Conservation (phyloP, 169 alveolate genomes). For the Eimeria sp. region DNA sequence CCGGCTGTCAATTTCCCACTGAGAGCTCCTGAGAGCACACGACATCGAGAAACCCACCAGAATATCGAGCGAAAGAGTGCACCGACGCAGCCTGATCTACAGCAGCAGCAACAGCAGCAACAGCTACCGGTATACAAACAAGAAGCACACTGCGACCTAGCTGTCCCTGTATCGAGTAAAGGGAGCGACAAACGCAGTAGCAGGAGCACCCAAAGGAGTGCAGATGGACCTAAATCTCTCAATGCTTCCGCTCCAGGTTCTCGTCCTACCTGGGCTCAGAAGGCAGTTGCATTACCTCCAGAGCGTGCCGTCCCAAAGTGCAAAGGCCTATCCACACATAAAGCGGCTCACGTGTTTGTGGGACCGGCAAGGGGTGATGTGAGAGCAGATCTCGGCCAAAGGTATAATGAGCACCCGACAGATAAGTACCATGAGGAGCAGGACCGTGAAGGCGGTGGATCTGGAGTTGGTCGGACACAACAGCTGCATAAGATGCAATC, state of each 20-base stretch:
- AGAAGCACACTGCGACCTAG: not conserved
- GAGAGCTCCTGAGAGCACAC: not conserved
- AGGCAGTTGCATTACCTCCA: not conserved
- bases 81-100: not conserved
- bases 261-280: slow-evolving; percentile 17
- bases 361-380: not conserved
- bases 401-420: not conserved
- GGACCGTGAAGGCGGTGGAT: not conserved
- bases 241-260: not conserved
- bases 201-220: slow-evolving; percentile 4
- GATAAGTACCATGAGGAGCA: not conserved
- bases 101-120: slow-evolving; percentile 3
- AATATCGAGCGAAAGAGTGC: not conserved
- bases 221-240: not conserved
- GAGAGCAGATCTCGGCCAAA: not conserved
- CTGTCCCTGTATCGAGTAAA: not conserved
- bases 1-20: not conserved
- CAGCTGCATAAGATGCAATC: not conserved
- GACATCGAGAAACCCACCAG: slow-evolving; percentile 3
- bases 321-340: not conserved
- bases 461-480: not conserved
- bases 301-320: not conserved
- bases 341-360: not conserved
- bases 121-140: not conserved
- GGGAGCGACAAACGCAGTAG: slow-evolving; percentile 6